A percentile compares a stretch with the other conserved stretches of the same genome.
Conservation (phyloP, 164 flowering plant genomes). For the Amborella trichopoda region DNA sequence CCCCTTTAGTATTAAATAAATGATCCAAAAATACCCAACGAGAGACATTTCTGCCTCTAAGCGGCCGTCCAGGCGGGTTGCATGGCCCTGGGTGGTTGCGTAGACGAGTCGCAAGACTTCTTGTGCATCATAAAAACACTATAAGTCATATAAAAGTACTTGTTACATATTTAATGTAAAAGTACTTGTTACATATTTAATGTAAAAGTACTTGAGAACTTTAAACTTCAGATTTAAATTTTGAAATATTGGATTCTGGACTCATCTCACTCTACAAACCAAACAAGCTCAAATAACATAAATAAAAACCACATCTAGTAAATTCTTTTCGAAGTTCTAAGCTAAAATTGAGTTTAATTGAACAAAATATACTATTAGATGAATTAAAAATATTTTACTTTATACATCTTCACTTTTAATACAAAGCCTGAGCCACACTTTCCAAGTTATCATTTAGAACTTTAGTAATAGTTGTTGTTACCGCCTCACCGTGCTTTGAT, state of each 20-base stretch:
- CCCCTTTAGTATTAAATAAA: no score
- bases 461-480: constrained; percentile 47
- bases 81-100: no score
- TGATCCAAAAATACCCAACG: no score
- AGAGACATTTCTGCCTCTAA: no score
- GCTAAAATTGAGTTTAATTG: not conserved
- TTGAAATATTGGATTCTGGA: constrained; percentile 42
- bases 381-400: constrained; percentile 31
- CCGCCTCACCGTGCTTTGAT: constrained; percentile 72
- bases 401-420: constrained; percentile 43
- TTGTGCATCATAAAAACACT: no score
- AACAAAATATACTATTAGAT: not conserved
- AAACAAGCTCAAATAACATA: not conserved
- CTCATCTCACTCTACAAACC: constrained; percentile 32
- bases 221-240: constrained; percentile 56
- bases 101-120: no score
- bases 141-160: constrained; percentile 1
- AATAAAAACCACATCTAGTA: no score
- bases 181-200: not conserved
- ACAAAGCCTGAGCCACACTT: constrained; percentile 51
- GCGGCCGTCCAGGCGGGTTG: no score
- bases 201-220: constrained; percentile 63
- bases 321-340: not conserved
- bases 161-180: no score
- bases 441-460: constrained; percentile 63